Evolutionary conservation across 352 stramenopile species (phyloP), one percentile per base, ranked within the genome.

Genomic region (Hyaloperonospora brassicae): DNA sequence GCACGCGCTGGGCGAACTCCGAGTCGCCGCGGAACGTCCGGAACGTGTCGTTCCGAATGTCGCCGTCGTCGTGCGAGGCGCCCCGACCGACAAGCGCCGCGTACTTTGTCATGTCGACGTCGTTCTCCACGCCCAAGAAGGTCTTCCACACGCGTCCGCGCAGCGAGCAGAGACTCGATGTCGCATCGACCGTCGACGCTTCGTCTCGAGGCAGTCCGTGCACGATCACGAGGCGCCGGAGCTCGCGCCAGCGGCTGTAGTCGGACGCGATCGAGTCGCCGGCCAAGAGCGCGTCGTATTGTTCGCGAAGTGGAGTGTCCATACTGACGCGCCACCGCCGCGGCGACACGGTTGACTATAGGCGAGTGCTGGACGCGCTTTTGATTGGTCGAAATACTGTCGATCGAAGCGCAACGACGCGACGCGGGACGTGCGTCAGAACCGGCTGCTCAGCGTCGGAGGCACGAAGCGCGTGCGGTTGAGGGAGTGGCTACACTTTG

Each of bases 11-110:
- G 4, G 83, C 83, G 57, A 97, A 97, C 44, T 86, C 87, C 23
- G 76, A 68, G 50, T 96, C 85, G 1, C 87, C 84, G 36, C 84
- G 78, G 52, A 97, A 96, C 17, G 88, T 97, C 5, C 86, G 78
- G 52, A 97, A 96, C 13, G 87, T 96, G 59, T 97, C 89, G 57
- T 97, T 95, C 17, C 84, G 75, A 51, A 97, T 97, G 40, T 96
- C 86, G 17, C 57, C 73, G 50, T 96, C 87, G 42, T 83, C 89
- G 21, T 76, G 64, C 2, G 83, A 94, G 7, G 89, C 81, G 10
- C 89, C 89, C 22, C 78, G 66, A 5, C 59, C 69, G 22, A 93
- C 79, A 10, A 96, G 66, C 13, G 76, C 55, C 10, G 64, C 43
- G 61, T 97, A 97, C 44, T 76, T 67, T 17, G 59, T 68, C 31